Percentiles rank a stretch among this genome's conserved stretches.
These are phyloP conservation scores for Andrographis paniculata DNA, from an alignment of 305 asterid species.

Conservation along the genomic window DNA sequence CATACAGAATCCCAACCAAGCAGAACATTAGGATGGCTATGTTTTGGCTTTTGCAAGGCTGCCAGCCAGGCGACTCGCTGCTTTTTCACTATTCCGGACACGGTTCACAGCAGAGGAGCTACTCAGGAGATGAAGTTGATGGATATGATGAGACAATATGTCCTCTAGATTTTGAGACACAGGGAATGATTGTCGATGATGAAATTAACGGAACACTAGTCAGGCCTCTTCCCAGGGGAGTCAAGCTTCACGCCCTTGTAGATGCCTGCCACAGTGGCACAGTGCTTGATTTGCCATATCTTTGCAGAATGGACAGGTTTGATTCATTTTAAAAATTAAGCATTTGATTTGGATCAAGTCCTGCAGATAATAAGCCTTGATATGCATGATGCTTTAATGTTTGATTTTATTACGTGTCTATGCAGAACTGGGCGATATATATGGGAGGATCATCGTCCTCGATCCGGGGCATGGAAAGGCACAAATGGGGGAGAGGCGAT, in stretches of 20 bases:
- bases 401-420: conserved; percentile 2
- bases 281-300: conserved; percentile 64
- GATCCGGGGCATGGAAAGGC: conserved; percentile 80
- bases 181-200: conserved; percentile 81
- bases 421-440: conserved; percentile 52
- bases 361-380: too few relatives aligned
- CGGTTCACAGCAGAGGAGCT: conserved; percentile 76
- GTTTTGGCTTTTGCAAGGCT: conserved; percentile 81
- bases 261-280: conserved; percentile 99
- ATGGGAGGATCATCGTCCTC: conserved; percentile 98
- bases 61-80: conserved; percentile 86
- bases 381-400: background rate
- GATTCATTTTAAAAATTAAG: too few relatives aligned
- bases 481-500: conserved; percentile 91
- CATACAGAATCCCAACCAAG: conserved; percentile 66
- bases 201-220: conserved; percentile 77
- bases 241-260: conserved; percentile 82
- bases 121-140: conserved; percentile 80
- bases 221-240: conserved; percentile 75
- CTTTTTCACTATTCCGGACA: conserved; percentile 90
- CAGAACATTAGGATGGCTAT: conserved; percentile 90
- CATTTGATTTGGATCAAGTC: background rate
- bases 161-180: conserved; percentile 68
- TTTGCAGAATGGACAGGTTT: conserved; percentile 94
- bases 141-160: conserved; percentile 85